Evolutionary conservation across 176 grass and related monocot genomes (phyloP).

Genomic region (Aechmea fasciata): DNA sequence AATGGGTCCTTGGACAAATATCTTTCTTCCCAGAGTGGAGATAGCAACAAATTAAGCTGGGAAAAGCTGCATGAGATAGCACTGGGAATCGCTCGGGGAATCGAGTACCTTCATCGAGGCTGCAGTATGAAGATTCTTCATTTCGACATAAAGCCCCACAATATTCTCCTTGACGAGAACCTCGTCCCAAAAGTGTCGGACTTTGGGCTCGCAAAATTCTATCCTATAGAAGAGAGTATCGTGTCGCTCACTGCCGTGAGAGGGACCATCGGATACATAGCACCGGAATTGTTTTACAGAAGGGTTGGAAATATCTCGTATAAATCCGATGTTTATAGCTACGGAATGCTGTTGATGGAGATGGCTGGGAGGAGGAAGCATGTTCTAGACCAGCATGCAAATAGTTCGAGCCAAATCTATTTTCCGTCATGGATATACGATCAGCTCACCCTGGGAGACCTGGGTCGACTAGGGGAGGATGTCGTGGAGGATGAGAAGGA

Average conservation of each 20-base stretch:
- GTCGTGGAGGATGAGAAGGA: background rate
- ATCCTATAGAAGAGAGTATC: background rate
- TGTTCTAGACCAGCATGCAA: background rate
- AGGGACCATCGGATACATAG: conserved; percentile 24
- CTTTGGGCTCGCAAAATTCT: conserved; percentile 5
- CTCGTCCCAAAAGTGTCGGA: conserved; percentile 12
- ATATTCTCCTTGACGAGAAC: conserved; percentile 9
- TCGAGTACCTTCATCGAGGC: conserved; percentile 12
- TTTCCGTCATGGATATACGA: conserved; percentile 1
- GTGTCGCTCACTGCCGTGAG: background rate
- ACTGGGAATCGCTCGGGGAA: background rate
- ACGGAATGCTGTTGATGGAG: conserved; percentile 25
- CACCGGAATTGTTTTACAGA: conserved; percentile 25
- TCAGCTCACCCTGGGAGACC: conserved; percentile 9
- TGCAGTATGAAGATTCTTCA: conserved; percentile 17
- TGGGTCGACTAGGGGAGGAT: conserved; percentile 4
- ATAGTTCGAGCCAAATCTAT: background rate
- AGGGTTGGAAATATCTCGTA: conserved; percentile 24
- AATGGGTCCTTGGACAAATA: conserved; percentile 15
- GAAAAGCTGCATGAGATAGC: conserved; percentile 6
- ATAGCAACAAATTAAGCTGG: background rate
- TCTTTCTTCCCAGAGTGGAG: background rate
- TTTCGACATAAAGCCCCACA: conserved; percentile 21
- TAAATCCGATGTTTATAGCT: conserved; percentile 39
- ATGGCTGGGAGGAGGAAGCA: conserved; percentile 19